Evolutionary conservation across 176 grass and related monocot species (phyloP).

Genomic region (Calamus simplicifolius): DNA sequence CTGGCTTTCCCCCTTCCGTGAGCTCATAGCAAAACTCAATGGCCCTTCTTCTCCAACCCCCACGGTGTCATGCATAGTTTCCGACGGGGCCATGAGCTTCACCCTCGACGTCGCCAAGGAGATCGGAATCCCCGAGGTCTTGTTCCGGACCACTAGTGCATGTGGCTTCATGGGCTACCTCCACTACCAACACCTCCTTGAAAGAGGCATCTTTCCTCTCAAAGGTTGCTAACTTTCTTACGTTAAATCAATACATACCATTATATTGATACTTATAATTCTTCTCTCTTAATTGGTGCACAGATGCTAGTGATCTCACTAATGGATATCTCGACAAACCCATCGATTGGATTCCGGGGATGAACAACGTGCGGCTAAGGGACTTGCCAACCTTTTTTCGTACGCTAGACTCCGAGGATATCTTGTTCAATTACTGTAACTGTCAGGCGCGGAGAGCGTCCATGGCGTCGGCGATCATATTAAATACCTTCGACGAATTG

Average conservation of each 20-base stretch:
- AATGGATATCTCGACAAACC: not conserved
- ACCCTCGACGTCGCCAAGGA: not conserved
- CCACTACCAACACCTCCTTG: not conserved
- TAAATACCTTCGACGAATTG: too few relatives aligned
- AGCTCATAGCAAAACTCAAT: not conserved
- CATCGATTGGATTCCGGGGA: too few relatives aligned
- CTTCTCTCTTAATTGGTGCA: not conserved
- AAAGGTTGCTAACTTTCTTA: not conserved
- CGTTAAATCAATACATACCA: too few relatives aligned
- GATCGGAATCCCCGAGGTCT: not conserved
- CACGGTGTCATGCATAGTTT: not conserved
- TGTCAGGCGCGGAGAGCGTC: too few relatives aligned
- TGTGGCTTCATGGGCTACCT: constrained; percentile 5
- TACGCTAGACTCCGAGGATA: too few relatives aligned
- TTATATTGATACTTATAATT: too few relatives aligned
- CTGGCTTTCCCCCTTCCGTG: not conserved
- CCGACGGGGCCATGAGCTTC: constrained; percentile 7
- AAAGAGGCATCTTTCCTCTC: not conserved
- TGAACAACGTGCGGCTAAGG: too few relatives aligned
- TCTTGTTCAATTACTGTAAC: too few relatives aligned
- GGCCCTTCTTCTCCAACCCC: not conserved
- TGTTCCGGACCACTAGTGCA: constrained; percentile 6
- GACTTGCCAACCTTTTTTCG: too few relatives aligned
- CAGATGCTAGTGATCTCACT: not conserved
- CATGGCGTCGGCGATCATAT: too few relatives aligned